Base-by-base conservation (phyloP, 345 rosid genomes). In the Eucalyptus paniculata region DNA sequence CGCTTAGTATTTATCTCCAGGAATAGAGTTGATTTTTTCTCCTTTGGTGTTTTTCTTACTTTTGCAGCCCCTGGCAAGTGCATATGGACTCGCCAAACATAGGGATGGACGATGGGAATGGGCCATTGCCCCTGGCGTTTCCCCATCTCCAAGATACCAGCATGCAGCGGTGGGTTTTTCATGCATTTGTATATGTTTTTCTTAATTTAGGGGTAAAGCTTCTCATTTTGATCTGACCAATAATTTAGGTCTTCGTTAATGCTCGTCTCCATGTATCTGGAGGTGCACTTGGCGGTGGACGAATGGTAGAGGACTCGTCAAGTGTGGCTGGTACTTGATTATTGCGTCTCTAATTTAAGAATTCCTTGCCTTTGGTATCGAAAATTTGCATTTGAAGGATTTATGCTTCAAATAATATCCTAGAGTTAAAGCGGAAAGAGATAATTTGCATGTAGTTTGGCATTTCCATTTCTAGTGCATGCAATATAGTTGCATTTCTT, bases 41-140 rank as follows among this genome's bases (percentile, higher is more conserved):
- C 86, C 10, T 16, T 86, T 47, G 50, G n/a, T 87, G 60, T 90
- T 51, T 45, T 58, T 88, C 87, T 49, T 86, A 34, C 11, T 89
- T 88, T 90, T 92, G 90, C 95, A 98, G 99, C 99, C 99, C 45
- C 91, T 96, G 89, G 96, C 99, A 51, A 97, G 99, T 92, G 99
- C 99, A 85, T 98, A 98, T 94, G 99, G 99, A 87, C 98, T 98
- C 89, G 99, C 99, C 82, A 98, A 98, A 92, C 99, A 98, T 88
- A 96, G 99, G 93, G 99, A 98, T 92, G 99, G 99, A 72, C 98
- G 99, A 87, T 98, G 99, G 99, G 99, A 98, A 91, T 98, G 99
- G 99, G 99, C 99, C 87, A 98, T 98, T 89, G 99, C 99, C 91
- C 99, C 99, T 89, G 99, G 99, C 88, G 99, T 98, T 45, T 98